phyloP scores from a whole-genome alignment of 1,284 basidiomycete species.

The Malassezia yamatoensis region DNA sequence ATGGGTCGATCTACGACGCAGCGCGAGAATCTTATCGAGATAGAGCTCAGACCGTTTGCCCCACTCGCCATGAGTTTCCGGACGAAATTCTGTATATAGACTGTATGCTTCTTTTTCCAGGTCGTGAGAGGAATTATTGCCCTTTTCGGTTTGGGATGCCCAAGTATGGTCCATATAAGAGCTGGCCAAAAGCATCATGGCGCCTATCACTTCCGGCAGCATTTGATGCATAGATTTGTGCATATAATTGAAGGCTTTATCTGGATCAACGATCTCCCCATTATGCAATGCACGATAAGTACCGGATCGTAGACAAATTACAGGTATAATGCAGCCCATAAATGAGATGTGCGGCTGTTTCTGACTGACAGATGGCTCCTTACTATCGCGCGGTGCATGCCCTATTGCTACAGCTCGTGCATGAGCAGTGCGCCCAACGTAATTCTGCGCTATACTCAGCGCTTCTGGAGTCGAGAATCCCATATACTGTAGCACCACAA shows the following conservation, averaged over 20 bases:
- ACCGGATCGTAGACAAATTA: conserved; percentile 61
- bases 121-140: conserved; percentile 18
- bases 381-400: conserved; percentile 48
- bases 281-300: conserved; percentile 73
- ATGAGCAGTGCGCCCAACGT: conserved; percentile 80
- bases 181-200: conserved; percentile 36
- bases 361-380: conserved; percentile 53
- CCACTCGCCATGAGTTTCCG: conserved; percentile 43
- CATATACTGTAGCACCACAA: conserved; percentile 68
- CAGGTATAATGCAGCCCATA: conserved; percentile 77
- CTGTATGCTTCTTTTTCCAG: conserved; percentile 33
- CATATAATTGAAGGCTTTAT: conserved; percentile 46
- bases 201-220: conserved; percentile 37
- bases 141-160: neutral
- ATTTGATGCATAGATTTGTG: conserved; percentile 35
- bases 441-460: conserved; percentile 77
- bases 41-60: conserved; percentile 37
- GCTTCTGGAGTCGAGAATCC: conserved; percentile 80
- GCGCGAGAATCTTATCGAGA: conserved; percentile 31
- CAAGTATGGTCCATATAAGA: conserved; percentile 25
- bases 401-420: conserved; percentile 73
- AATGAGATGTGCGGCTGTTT: conserved; percentile 85
- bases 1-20: conserved; percentile 11
- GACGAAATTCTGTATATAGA: conserved; percentile 40
- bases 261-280: conserved; percentile 63